A percentile compares a stretch with the other conserved stretches of the same genome.
These are phyloP conservation scores for Neurospora sublineolata DNA, from an alignment of 495 filamentous ascomycete genomes.

Conservation along the genomic window DNA sequence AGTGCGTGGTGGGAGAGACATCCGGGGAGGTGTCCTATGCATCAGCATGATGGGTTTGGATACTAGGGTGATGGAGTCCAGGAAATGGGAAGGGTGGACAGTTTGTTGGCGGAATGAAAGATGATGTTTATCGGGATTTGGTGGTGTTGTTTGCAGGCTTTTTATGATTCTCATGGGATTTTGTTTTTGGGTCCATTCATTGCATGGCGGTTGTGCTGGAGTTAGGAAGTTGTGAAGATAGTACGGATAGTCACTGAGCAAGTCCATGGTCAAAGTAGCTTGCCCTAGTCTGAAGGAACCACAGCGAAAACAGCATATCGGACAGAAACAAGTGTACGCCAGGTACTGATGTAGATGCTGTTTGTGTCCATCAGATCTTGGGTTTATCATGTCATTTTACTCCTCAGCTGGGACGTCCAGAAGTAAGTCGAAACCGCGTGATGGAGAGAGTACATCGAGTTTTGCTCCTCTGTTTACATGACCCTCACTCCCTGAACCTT, in stretches of 20 bases:
- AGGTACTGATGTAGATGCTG: background rate
- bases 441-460: background rate
- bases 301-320: background rate
- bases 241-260: background rate
- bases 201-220: background rate
- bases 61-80: conserved; percentile 17
- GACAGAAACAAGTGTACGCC: background rate
- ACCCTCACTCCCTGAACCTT: background rate
- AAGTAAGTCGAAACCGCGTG: background rate
- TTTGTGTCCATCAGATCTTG: background rate
- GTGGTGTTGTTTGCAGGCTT: background rate
- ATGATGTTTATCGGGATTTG: background rate
- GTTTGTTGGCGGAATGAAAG: background rate
- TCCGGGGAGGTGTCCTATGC: conserved; percentile 43
- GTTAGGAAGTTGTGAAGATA: background rate
- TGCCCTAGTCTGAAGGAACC: background rate
- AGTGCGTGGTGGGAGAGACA: conserved; percentile 40
- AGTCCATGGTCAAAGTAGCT: background rate
- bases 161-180: background rate
- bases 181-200: background rate
- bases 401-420: background rate
- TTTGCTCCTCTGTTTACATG: background rate
- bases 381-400: background rate
- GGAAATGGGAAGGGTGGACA: background rate
- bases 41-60: conserved; percentile 41